phyloP scores from a whole-genome alignment of 2,329 filamentous ascomycete genomes.

The Hysterium pulicare region DNA sequence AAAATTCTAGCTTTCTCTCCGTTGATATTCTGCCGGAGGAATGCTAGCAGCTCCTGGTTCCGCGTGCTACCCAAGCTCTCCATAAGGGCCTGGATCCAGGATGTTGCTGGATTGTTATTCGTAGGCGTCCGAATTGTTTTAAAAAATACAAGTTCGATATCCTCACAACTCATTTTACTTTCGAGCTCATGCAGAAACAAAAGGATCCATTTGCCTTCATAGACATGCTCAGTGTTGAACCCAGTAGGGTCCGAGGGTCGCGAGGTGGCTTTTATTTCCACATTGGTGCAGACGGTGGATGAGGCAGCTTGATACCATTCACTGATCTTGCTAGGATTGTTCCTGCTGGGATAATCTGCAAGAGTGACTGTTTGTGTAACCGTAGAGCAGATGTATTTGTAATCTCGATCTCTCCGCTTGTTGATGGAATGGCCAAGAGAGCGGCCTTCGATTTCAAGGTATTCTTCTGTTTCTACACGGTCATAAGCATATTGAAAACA shows the following conservation, averaged over 20 bases:
- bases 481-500: no score
- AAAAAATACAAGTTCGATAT: slow-evolving; percentile 8
- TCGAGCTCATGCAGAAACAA: slow-evolving; percentile 4
- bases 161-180: slow-evolving; percentile 2
- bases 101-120: background rate
- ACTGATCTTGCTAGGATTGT: background rate
- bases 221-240: slow-evolving; percentile 10
- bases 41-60: slow-evolving; percentile 8
- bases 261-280: slow-evolving; percentile 5
- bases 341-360: slow-evolving; percentile 6
- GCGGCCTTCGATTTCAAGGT: no score
- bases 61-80: slow-evolving; percentile 2
- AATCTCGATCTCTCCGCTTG: no score
- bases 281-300: slow-evolving; percentile 4
- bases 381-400: no score
- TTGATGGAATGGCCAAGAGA: no score
- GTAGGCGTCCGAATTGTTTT: background rate
- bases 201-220: slow-evolving; percentile 10
- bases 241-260: background rate
- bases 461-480: no score
- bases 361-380: no score
- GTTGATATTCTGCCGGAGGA: slow-evolving; percentile 10
- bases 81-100: slow-evolving; percentile 9
- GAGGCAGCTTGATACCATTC: slow-evolving; percentile 8
- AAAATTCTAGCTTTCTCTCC: slow-evolving; percentile 7